These are phyloP conservation scores for Emmonsia crescens DNA, from an alignment of 2,329 filamentous ascomycete species.

Conservation along the genomic window DNA sequence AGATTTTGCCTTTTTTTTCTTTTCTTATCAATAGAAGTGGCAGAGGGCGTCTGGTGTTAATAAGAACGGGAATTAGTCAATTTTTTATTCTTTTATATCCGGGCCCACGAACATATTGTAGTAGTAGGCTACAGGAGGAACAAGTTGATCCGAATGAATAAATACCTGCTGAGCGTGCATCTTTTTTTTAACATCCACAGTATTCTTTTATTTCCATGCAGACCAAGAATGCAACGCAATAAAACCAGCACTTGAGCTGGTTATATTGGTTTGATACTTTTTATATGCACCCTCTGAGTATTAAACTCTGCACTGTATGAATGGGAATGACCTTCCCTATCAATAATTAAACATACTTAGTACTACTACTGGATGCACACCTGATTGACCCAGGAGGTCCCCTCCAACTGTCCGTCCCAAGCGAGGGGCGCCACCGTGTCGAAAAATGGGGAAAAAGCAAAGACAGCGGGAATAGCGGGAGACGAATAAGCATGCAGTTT, in stretches of 20 bases:
- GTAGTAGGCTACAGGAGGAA: background rate
- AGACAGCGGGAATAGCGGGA: background rate
- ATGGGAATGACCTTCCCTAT: background rate
- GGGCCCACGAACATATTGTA: background rate
- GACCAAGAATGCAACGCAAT: background rate
- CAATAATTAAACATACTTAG: background rate
- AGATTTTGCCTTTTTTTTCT: background rate
- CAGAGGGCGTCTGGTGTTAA: background rate
- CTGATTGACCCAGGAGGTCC: background rate
- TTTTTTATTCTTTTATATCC: background rate
- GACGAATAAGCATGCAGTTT: background rate
- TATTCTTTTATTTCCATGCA: background rate
- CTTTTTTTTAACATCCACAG: background rate
- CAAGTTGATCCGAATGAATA: background rate
- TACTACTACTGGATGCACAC: background rate
- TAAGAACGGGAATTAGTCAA: background rate
- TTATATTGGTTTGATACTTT: background rate
- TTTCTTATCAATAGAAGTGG: background rate
- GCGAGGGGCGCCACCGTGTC: background rate
- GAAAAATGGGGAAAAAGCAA: slow-evolving; percentile 3
- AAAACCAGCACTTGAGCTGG: background rate
- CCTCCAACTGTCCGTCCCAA: background rate
- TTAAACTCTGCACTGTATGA: background rate
- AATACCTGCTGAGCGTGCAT: background rate
- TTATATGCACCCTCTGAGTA: background rate